Percentiles rank a stretch among this genome's conserved stretches.
Evolutionary conservation across 495 filamentous ascomycete species (phyloP).

Genomic region (Penicillium crystallinum): DNA sequence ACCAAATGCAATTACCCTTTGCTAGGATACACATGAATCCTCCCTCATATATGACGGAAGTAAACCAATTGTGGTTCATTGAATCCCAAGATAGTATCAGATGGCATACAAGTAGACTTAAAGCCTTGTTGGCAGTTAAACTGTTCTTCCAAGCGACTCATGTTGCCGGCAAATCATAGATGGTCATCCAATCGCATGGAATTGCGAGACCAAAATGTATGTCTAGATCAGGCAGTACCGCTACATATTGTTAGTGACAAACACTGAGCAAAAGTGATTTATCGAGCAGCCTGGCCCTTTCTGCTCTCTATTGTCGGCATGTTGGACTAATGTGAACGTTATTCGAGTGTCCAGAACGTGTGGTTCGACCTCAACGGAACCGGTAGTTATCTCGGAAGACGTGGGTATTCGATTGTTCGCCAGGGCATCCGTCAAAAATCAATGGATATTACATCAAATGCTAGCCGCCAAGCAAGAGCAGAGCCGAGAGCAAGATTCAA

Average conservation of each 20-base stretch:
- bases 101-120: too few relatives aligned
- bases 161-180: too few relatives aligned
- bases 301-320: not conserved
- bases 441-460: constrained; percentile 2
- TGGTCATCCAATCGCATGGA: too few relatives aligned
- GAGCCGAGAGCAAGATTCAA: not conserved
- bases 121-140: too few relatives aligned
- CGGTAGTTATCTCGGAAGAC: not conserved
- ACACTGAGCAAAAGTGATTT: not conserved
- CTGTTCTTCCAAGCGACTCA: too few relatives aligned
- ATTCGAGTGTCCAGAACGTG: not conserved
- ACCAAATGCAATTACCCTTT: not conserved
- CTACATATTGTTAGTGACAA: not conserved
- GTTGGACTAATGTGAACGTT: not conserved
- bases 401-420: not conserved
- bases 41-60: not conserved
- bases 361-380: not conserved
- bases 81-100: not conserved
- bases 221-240: not conserved
- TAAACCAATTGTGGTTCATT: not conserved
- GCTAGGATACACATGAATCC: not conserved
- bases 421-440: not conserved
- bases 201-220: not conserved
- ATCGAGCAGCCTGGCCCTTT: not conserved
- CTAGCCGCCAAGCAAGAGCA: not conserved